These are phyloP conservation scores for Blastocystis sp. DNA, from an alignment of 352 stramenopile species.

Conservation along the genomic window DNA sequence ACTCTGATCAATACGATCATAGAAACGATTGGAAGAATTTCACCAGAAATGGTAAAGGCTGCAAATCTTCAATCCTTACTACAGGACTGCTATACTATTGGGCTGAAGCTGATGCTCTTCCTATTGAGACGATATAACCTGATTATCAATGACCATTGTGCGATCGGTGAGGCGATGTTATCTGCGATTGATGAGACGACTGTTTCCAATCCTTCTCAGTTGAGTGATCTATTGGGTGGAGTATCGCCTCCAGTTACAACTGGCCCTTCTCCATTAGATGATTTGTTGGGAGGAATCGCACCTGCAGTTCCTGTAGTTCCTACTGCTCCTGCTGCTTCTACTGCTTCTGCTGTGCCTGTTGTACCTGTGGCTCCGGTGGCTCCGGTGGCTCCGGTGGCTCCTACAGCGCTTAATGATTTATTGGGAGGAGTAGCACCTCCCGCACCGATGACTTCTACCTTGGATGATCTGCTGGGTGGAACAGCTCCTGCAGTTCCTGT, in stretches of 20 bases:
- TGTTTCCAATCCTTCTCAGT: neutral
- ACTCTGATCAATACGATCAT: constrained; percentile 7
- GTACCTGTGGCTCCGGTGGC: neutral
- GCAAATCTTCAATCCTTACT: neutral
- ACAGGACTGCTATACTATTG: neutral
- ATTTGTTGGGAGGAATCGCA: constrained; percentile 26
- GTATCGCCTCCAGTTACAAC: neutral
- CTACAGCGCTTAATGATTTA: neutral
- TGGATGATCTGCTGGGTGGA: constrained; percentile 33
- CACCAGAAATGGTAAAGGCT: neutral
- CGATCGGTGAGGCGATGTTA: neutral
- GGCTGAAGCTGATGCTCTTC: neutral
- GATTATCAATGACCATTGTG: constrained; percentile 39
- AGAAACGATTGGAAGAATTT: neutral
- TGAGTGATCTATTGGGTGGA: neutral
- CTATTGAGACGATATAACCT: constrained; percentile 2
- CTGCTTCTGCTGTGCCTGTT: neutral
- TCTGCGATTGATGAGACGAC: neutral
- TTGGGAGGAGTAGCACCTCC: neutral
- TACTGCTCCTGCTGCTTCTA: neutral
- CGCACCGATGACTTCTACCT: neutral
- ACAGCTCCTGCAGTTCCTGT: neutral
- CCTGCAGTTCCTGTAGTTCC: neutral
- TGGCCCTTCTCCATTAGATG: neutral
- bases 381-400: neutral